Conservation (phyloP, 306 rosid genomes). For the Aeschynomene evenia region DNA sequence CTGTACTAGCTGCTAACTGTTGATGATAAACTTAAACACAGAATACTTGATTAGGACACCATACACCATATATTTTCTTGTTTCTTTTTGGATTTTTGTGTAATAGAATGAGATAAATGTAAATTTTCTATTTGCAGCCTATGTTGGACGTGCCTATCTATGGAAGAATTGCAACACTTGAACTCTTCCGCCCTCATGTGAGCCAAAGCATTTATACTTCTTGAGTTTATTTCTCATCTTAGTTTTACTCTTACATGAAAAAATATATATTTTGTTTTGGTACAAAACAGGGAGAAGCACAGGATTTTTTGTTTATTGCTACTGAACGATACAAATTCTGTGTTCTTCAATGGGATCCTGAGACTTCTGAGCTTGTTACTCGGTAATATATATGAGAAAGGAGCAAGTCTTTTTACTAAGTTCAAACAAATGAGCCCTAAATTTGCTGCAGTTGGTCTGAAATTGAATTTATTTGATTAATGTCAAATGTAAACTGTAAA, state of each 20-base stretch:
- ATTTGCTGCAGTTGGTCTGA: not conserved
- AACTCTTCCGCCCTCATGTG: conserved; percentile 96
- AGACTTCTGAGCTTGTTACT: conserved; percentile 70
- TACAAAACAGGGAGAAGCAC: conserved; percentile 78
- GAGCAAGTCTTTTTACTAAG: not conserved
- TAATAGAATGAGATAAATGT: not conserved
- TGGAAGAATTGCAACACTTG: conserved; percentile 93
- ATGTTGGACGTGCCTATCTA: conserved; percentile 92
- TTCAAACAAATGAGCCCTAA: not conserved
- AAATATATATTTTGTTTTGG: not conserved
- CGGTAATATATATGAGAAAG: conserved; percentile 29
- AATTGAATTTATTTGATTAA: not conserved
- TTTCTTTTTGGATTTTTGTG: not conserved
- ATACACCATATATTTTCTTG: not conserved
- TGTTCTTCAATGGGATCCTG: conserved; percentile 96
- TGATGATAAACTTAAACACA: not conserved
- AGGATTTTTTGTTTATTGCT: conserved; percentile 87
- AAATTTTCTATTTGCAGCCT: conserved; percentile 51
- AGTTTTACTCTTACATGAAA: not conserved
- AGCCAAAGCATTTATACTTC: conserved; percentile 24
- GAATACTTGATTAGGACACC: not conserved
- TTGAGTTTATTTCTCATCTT: not conserved
- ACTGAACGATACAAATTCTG: conserved; percentile 98
- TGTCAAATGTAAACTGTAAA: not conserved
- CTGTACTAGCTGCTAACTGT: not conserved